A percentile compares a stretch with the other conserved stretches of the same genome.
These are phyloP conservation scores for Chalara sp. DNA, from an alignment of 2,329 filamentous ascomycete genomes.

Conservation along the genomic window DNA sequence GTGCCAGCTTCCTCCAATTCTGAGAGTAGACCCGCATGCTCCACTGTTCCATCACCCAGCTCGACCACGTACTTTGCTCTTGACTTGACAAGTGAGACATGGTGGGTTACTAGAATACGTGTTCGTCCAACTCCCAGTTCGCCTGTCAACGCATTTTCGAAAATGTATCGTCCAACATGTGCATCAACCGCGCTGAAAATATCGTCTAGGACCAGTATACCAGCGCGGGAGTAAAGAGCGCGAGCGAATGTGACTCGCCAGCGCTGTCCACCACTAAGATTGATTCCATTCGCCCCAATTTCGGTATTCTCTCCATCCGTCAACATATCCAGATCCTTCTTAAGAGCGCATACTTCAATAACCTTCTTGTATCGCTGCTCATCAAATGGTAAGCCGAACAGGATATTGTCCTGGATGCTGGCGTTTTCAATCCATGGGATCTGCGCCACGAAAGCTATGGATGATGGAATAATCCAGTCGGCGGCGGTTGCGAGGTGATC, in stretches of 20 bases:
- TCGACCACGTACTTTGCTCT: conserved; percentile 69
- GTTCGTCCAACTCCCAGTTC: conserved; percentile 64
- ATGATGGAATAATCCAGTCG: conserved; percentile 63
- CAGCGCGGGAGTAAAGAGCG: conserved; percentile 72
- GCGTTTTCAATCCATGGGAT: conserved; percentile 84
- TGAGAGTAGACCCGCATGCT: conserved; percentile 56
- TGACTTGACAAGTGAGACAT: conserved; percentile 64
- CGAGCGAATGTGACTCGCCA: conserved; percentile 77
- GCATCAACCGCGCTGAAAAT: conserved; percentile 78
- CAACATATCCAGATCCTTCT: conserved; percentile 71
- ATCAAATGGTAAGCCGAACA: conserved; percentile 68
- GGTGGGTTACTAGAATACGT: conserved; percentile 74
- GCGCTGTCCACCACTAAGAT: conserved; percentile 76
- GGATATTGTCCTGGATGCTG: conserved; percentile 69
- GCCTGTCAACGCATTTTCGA: conserved; percentile 68
- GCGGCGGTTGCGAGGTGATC: conserved; percentile 52
- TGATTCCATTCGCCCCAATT: conserved; percentile 79
- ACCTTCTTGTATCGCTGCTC: conserved; percentile 64
- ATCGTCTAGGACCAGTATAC: conserved; percentile 73
- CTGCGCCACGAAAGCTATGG: conserved; percentile 67
- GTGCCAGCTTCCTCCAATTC: conserved; percentile 55
- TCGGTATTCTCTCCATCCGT: conserved; percentile 72
- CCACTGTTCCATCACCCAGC: conserved; percentile 60
- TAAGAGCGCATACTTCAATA: conserved; percentile 64
- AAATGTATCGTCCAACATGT: conserved; percentile 73